These are phyloP conservation scores for Nigrospora osmanthi DNA, from an alignment of 2,329 filamentous ascomycete species.

Conservation along the genomic window DNA sequence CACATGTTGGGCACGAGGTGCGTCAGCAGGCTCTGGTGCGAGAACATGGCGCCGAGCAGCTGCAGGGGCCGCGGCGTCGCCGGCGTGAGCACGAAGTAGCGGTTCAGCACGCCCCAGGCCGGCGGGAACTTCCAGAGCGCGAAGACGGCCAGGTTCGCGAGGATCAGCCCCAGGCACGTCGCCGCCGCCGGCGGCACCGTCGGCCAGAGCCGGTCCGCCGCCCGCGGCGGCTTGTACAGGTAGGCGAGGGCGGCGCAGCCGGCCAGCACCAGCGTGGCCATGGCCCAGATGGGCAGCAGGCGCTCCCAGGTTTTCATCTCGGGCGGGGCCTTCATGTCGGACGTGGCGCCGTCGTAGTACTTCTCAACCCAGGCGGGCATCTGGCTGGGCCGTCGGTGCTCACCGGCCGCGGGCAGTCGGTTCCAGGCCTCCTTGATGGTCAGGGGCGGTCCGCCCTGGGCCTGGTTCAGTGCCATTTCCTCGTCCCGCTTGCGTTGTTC, in stretches of 20 bases:
- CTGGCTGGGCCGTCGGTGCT: slow-evolving; percentile 24
- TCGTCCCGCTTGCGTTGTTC: slow-evolving; percentile 32
- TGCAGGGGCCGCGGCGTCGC: slow-evolving; percentile 56
- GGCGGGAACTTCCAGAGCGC: slow-evolving; percentile 56
- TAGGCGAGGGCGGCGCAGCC: slow-evolving; percentile 34
- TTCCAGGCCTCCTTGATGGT: slow-evolving; percentile 5
- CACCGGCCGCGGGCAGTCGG: slow-evolving; percentile 32
- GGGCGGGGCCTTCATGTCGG: slow-evolving; percentile 42
- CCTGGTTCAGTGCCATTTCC: slow-evolving; percentile 21
- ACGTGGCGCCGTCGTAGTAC: slow-evolving; percentile 37
- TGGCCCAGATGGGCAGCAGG: slow-evolving; percentile 44
- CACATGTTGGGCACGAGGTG: slow-evolving; percentile 61
- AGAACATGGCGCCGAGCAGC: slow-evolving; percentile 59
- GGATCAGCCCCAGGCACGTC: slow-evolving; percentile 56
- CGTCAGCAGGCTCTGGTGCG: slow-evolving; percentile 51
- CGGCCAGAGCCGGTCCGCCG: slow-evolving; percentile 44
- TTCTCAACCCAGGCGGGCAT: slow-evolving; percentile 31
- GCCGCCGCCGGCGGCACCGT: slow-evolving; percentile 54
- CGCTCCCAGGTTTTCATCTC: slow-evolving; percentile 44
- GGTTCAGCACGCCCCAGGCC: slow-evolving; percentile 59
- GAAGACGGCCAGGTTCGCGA: slow-evolving; percentile 49
- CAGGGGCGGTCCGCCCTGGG: too few species aligned
- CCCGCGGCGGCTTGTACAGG: slow-evolving; percentile 43
- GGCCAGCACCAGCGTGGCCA: slow-evolving; percentile 36
- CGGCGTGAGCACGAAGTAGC: slow-evolving; percentile 57